Evolutionary conservation across 2,329 filamentous ascomycete genomes (phyloP).

Genomic region (Plectosphaerella sp.): DNA sequence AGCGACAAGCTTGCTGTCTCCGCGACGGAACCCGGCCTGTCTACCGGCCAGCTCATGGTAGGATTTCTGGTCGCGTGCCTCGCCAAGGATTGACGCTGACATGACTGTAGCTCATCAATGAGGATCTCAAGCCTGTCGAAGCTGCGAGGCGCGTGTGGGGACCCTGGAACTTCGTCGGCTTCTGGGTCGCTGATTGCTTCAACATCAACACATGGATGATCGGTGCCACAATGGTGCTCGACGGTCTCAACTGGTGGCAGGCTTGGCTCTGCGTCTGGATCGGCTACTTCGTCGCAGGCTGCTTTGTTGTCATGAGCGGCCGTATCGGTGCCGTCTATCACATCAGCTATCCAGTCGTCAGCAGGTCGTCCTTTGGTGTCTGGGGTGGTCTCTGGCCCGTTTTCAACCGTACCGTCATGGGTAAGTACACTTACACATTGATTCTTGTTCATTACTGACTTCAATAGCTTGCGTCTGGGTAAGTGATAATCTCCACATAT

Average conservation of each 20-base stretch:
- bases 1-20: conserved; percentile 61
- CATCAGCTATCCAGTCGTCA: conserved; percentile 81
- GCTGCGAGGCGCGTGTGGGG: conserved; percentile 77
- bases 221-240: conserved; percentile 70
- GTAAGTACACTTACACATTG: conserved; percentile 22
- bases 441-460: neutral
- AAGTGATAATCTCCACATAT: no score
- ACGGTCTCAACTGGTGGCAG: conserved; percentile 86
- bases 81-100: neutral
- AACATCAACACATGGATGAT: conserved; percentile 79
- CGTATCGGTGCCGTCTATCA: conserved; percentile 85
- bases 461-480: conserved; percentile 66
- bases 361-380: conserved; percentile 76
- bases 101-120: conserved; percentile 65
- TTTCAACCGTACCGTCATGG: conserved; percentile 82
- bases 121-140: conserved; percentile 79
- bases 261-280: conserved; percentile 85
- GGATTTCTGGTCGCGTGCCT: conserved; percentile 9
- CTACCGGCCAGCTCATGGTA: conserved; percentile 74
- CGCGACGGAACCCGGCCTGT: conserved; percentile 70
- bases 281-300: conserved; percentile 72
- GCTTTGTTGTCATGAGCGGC: conserved; percentile 73
- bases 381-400: conserved; percentile 89
- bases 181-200: conserved; percentile 82
- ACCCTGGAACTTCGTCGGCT: conserved; percentile 81